Evolutionary conservation across 2,329 filamentous ascomycete species (phyloP).

Genomic region (Sporothrix curviconia): DNA sequence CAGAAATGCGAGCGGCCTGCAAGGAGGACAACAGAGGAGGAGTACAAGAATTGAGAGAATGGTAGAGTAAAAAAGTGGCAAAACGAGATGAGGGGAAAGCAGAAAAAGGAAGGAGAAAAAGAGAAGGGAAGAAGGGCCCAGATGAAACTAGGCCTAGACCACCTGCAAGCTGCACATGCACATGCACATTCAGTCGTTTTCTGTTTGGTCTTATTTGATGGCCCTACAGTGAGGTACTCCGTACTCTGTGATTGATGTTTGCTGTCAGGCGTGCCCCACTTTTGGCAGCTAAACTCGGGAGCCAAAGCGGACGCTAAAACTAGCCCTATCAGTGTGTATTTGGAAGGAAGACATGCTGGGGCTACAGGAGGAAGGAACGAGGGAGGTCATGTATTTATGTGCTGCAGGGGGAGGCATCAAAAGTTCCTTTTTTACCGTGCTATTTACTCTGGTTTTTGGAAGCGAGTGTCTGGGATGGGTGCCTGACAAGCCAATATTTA

Average conservation of each 20-base stretch:
- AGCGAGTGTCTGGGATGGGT: not conserved
- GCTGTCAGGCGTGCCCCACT: not conserved
- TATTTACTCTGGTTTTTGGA: not conserved
- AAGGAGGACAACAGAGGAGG: too few species aligned
- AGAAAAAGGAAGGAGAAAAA: not conserved
- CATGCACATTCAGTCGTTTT: too few species aligned
- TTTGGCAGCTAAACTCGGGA: not conserved
- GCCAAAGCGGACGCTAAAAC: constrained; percentile 4
- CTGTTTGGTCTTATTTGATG: too few species aligned
- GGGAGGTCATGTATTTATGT: too few species aligned
- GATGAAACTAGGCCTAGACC: too few species aligned
- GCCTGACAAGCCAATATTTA: not conserved
- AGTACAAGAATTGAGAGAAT: too few species aligned
- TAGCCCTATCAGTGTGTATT: constrained; percentile 1
- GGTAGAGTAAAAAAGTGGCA: too few species aligned
- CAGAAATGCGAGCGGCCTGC: too few species aligned
- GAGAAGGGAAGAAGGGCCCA: not conserved
- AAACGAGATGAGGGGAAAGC: not conserved
- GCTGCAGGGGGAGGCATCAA: too few species aligned
- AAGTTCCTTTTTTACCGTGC: not conserved
- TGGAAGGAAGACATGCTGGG: not conserved
- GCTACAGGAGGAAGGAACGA: not conserved
- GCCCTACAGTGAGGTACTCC: not conserved
- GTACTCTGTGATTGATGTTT: not conserved
- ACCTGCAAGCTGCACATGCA: too few species aligned